phyloP scores from a whole-genome alignment of 176 grass and related monocot genomes.

The Canna indica region DNA sequence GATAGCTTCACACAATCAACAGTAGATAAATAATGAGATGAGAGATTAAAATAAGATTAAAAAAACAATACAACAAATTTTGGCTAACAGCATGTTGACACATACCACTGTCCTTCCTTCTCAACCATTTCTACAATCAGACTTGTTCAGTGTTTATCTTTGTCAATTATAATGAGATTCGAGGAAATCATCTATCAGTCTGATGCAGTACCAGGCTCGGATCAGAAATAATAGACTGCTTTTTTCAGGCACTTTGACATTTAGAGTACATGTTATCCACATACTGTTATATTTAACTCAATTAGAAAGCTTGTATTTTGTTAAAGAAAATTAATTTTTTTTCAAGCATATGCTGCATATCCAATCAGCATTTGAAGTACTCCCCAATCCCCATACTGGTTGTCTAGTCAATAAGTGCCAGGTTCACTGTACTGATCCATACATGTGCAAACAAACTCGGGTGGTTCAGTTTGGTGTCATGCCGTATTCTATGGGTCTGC shows the following conservation, averaged over 20 bases:
- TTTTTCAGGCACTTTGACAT: neutral
- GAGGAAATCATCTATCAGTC: neutral
- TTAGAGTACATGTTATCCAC: neutral
- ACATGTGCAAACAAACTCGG: too few relatives aligned
- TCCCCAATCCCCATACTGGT: too few relatives aligned
- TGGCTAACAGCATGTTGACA: neutral
- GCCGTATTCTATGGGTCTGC: too few relatives aligned
- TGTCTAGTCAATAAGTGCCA: too few relatives aligned
- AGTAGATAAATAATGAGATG: neutral
- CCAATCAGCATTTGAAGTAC: too few relatives aligned
- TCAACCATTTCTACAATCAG: neutral
- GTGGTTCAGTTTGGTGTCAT: too few relatives aligned
- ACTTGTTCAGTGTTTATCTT: neutral
- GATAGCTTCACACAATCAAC: slow-evolving; percentile 14
- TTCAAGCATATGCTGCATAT: too few relatives aligned
- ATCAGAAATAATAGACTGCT: neutral
- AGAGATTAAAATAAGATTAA: neutral
- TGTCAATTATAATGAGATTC: neutral
- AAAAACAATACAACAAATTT: neutral
- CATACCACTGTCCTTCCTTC: neutral
- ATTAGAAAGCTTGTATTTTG: neutral
- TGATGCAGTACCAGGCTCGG: neutral
- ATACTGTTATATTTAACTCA: neutral
- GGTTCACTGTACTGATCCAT: too few relatives aligned
- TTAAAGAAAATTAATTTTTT: too few relatives aligned